Base-by-base conservation (phyloP, 495 filamentous ascomycete species). In the Penicillium arizonense region DNA sequence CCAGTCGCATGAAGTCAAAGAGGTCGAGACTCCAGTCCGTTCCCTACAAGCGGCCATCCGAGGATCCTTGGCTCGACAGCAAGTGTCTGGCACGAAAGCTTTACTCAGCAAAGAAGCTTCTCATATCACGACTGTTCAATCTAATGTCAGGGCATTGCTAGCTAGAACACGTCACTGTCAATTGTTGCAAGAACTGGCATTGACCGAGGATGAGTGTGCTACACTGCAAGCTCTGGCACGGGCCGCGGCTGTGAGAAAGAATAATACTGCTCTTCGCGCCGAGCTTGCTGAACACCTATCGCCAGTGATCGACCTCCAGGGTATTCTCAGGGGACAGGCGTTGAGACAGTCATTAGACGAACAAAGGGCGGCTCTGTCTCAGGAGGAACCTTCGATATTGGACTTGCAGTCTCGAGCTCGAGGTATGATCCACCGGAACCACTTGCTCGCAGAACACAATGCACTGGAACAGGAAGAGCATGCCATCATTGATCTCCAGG, bases 401-500 rank as follows among this genome's bases (percentile, higher is more conserved):
- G 63, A 73, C 21, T 40, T 85, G 26, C 82, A 86, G 55, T 73
- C 77, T 13, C 58, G 63, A 35, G 59, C 50, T 18, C 70, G 82
- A 37, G 84, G 75, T 47, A 44, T 63, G 13, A 57, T 82, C 0
- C 57, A 77, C 12, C 76, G 80, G 38, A 67, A 61, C 30, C 66
- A 64, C 42, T 43, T 79, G 41, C 55, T 67, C 5, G 66, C 71
- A 44, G 73, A 82, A 56, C 69, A 78, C 21, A 77, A 85, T 39
- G 74, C 77, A 12, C 74, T 98, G 16, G 72, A 82, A 47, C 69
- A 70, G 16, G 73, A 94, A 52, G 76, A 78, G 9, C 52, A 71
- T 3, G 62, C 70, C 4, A 83, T 96, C 52, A 78, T 73, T 8
- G 67, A 78, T 9, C 75, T 96, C 8, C 94, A 99, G 67, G 80